phyloP scores from a whole-genome alignment of 2,329 filamentous ascomycete genomes.

The Ilyonectria robusta region DNA sequence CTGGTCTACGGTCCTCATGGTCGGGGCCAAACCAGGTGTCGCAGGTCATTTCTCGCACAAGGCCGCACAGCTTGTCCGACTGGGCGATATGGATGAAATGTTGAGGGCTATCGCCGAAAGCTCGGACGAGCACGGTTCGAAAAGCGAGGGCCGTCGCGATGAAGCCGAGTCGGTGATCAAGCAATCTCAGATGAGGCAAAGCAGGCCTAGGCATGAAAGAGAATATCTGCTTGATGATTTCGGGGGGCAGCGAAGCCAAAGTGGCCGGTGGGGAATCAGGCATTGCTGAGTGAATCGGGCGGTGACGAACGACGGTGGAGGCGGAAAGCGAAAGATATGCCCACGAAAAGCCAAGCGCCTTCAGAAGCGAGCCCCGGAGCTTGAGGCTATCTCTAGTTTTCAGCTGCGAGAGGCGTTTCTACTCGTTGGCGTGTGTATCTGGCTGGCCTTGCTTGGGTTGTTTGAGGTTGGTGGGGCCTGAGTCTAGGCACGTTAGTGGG shows the following conservation, averaged over 20 bases:
- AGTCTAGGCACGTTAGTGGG: neutral
- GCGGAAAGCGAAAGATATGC: neutral
- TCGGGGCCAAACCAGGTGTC: conserved; percentile 9
- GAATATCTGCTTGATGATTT: neutral
- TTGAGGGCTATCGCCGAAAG: neutral
- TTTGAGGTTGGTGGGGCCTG: neutral
- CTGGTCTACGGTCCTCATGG: neutral
- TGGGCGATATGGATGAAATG: conserved; percentile 8
- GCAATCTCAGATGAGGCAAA: conserved; percentile 42
- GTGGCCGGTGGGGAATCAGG: too few species aligned
- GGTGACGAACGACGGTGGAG: neutral
- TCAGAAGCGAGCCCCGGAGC: neutral
- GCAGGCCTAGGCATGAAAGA: neutral
- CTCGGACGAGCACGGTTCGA: neutral
- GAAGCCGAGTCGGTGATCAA: conserved; percentile 48
- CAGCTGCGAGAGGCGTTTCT: neutral
- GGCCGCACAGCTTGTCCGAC: neutral
- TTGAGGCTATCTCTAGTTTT: neutral
- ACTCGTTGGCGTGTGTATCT: neutral
- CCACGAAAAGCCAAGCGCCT: neutral
- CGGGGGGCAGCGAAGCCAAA: conserved; percentile 5
- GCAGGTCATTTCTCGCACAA: conserved; percentile 15
- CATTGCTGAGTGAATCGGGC: neutral
- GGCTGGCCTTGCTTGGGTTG: neutral
- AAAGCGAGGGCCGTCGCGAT: conserved; percentile 29